Percentiles rank a stretch among this genome's conserved stretches.
Conservation (phyloP, 148 eudicot species). For the Rhododendron kiyosumense region DNA sequence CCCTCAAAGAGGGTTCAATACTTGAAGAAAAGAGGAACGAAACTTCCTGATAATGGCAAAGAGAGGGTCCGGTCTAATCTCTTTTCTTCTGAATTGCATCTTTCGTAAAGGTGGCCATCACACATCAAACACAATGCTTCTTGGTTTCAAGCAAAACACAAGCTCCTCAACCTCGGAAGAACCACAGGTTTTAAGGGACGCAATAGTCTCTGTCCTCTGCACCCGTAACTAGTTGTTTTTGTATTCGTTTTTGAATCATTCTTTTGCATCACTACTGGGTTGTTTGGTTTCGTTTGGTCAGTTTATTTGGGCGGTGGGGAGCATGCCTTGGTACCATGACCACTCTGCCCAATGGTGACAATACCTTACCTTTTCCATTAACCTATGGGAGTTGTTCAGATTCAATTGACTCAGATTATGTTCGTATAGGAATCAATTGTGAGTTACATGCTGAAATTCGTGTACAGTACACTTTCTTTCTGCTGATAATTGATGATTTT, state of each 20-base stretch:
- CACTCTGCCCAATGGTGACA: background rate
- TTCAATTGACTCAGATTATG: slow-evolving; percentile 4
- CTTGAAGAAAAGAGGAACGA: slow-evolving; percentile 61
- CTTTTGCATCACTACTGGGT: slow-evolving; percentile 16
- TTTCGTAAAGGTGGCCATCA: background rate
- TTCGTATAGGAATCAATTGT: slow-evolving; percentile 5
- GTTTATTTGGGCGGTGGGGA: slow-evolving; percentile 11
- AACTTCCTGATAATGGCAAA: slow-evolving; percentile 17
- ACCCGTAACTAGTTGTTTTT: background rate
- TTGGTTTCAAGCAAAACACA: background rate
- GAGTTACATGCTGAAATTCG: slow-evolving; percentile 10
- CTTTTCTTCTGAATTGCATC: slow-evolving; percentile 1
- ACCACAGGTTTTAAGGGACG: background rate
- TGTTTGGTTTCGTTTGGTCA: slow-evolving; percentile 8
- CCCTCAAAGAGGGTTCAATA: slow-evolving; percentile 71
- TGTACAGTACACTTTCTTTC: slow-evolving; percentile 23
- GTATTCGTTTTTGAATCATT: slow-evolving; percentile 12
- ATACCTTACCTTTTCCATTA: slow-evolving; percentile 1
- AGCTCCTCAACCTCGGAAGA: background rate
- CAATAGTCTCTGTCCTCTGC: background rate
- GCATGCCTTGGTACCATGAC: background rate
- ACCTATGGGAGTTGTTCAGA: slow-evolving; percentile 2
- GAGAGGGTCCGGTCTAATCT: background rate
- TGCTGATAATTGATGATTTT: slow-evolving; percentile 11
- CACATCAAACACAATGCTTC: background rate